Conservation (phyloP, 2,329 filamentous ascomycete species). For the Phoma herbarum region DNA sequence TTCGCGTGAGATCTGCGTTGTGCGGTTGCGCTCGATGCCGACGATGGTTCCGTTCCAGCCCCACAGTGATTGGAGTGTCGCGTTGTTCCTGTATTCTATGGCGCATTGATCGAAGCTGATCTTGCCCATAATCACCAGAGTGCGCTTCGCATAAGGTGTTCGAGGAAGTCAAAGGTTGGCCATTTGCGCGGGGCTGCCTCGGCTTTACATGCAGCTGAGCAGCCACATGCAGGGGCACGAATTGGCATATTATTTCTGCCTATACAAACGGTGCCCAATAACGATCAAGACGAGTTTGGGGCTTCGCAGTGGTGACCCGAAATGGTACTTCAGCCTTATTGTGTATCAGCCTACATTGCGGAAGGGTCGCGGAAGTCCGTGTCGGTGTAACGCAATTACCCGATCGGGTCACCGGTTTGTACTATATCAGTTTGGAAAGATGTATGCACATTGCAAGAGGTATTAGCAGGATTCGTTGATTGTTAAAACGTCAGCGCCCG, state of each 20-base stretch:
- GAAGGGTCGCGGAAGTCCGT: too few species aligned
- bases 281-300: too few species aligned
- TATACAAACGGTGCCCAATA: too few species aligned
- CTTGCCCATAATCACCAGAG: too few species aligned
- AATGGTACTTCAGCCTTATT: constrained; percentile 3
- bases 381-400: too few species aligned
- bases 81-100: neutral
- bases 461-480: too few species aligned
- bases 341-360: too few species aligned
- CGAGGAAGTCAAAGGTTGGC: too few species aligned
- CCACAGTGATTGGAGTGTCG: constrained; percentile 23
- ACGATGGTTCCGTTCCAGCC: constrained; percentile 33
- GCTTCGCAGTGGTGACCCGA: constrained; percentile 2
- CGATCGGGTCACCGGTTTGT: neutral
- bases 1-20: constrained; percentile 42
- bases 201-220: constrained; percentile 14
- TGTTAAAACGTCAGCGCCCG: too few species aligned
- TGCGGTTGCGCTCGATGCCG: constrained; percentile 19
- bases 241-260: neutral
- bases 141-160: too few species aligned
- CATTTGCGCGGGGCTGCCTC: constrained; percentile 5
- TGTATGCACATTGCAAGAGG: too few species aligned
- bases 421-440: too few species aligned
- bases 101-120: constrained; percentile 14
- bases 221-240: constrained; percentile 11